Evolutionary conservation across 176 grass and related monocot genomes (phyloP).

Genomic region (Paspalum vaginatum): DNA sequence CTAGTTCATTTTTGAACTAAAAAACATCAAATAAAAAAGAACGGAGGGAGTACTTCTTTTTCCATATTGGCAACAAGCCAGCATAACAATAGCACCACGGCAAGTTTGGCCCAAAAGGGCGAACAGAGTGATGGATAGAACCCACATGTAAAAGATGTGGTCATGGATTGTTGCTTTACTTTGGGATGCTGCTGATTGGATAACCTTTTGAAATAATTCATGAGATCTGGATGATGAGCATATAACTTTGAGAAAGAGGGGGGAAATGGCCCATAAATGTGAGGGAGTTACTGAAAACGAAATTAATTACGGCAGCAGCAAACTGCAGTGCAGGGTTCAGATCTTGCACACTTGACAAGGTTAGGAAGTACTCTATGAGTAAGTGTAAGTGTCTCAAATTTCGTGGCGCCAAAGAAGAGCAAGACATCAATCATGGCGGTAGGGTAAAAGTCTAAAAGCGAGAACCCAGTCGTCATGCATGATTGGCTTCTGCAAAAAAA

Average conservation of each 20-base stretch:
- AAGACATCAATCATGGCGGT: background rate
- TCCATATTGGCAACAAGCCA: background rate
- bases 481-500: background rate
- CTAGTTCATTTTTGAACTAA: too few species aligned
- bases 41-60: background rate
- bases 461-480: background rate
- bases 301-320: background rate
- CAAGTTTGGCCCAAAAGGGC: background rate
- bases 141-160: constrained; percentile 28
- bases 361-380: background rate
- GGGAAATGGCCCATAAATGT: background rate
- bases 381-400: background rate
- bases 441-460: background rate
- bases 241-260: constrained; percentile 2
- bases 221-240: background rate
- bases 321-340: background rate
- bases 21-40: too few species aligned
- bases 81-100: background rate
- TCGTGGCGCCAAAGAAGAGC: background rate
- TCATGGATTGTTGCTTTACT: constrained; percentile 6
- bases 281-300: background rate
- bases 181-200: background rate
- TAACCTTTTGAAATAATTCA: background rate
- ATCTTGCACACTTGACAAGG: background rate
- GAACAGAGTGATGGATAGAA: background rate